Evolutionary conservation across 331 rosid species (phyloP), one percentile per base, ranked within the genome.

Genomic region (Quercus tomentella): DNA sequence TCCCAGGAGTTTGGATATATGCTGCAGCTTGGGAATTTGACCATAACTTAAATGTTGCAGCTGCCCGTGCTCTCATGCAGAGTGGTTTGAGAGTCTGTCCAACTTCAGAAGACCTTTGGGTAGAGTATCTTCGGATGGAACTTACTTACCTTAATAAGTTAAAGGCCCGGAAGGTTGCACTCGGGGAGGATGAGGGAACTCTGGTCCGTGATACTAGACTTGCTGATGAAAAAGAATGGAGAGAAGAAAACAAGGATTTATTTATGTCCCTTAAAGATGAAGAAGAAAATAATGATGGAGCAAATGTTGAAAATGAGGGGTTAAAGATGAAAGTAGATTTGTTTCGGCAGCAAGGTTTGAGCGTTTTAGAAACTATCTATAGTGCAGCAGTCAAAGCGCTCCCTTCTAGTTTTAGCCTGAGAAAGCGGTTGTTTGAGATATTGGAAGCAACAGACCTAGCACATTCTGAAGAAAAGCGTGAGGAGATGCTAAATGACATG

Each of bases 1-100:
- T 91, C 63, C 94, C 98, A 0, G 92, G 93, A 62, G 92, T 88
- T 81, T 95, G 99, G 99, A 89, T 95, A 14, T 95, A 95, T 86
- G 97, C 97, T 78, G 99, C 99, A 16, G 96, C 97, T 86, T 95
- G 99, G 99, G 99, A 95, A 84, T 95, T 95, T 65, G 97, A 91
- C 86, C 89, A 83, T 70, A 90, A 90, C 87, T 82, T 85, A 77
- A 95, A 95, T 82, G 94, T 90, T 16, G 86, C 82, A 41, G 90
- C 97, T 49, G 97, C 99, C 9, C 99, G 98, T 70, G 90, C 94
- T 88, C 84, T 91, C 61, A 95, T 95, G 99, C 92, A 87, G 73
- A 90, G 79, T 67, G 99, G 98, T 80, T 88, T 95, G 79, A 91
- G 98, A 85, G 89, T 88, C 80, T 91, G 96, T 72, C 87, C 90